These are phyloP conservation scores for Puccinia horiana DNA, from an alignment of 1,284 basidiomycete genomes.

Conservation along the genomic window DNA sequence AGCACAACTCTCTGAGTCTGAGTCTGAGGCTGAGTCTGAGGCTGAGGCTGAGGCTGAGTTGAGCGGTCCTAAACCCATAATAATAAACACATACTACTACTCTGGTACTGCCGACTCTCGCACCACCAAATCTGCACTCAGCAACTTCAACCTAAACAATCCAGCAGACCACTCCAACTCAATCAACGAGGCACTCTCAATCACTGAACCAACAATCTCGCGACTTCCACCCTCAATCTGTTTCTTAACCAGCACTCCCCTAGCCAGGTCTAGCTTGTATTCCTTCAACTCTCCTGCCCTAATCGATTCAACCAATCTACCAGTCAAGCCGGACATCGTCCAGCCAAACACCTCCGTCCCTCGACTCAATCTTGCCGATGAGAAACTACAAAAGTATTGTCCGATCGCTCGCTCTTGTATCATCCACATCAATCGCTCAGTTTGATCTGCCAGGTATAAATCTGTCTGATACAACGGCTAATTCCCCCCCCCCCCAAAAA, in stretches of 20 bases:
- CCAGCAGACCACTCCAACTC: background rate
- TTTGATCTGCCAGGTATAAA: constrained; percentile 71
- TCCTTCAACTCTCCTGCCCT: background rate
- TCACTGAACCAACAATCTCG: too few relatives aligned
- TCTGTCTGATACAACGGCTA: constrained; percentile 75
- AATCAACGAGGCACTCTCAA: background rate
- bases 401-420: constrained; percentile 40
- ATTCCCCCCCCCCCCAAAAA: background rate
- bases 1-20: too few relatives aligned
- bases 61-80: too few relatives aligned
- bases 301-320: background rate
- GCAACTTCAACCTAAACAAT: constrained; percentile 18
- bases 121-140: constrained; percentile 28
- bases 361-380: background rate
- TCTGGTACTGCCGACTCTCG: too few relatives aligned
- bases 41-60: background rate
- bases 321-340: background rate
- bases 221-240: too few relatives aligned
- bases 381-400: constrained; percentile 41
- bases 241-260: background rate
- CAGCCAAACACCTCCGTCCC: constrained; percentile 37
- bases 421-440: constrained; percentile 65
- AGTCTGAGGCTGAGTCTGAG: background rate
- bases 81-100: too few relatives aligned
- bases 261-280: constrained; percentile 12